phyloP scores from a whole-genome alignment of 2,329 filamentous ascomycete genomes.

The Massarina eburnea region DNA sequence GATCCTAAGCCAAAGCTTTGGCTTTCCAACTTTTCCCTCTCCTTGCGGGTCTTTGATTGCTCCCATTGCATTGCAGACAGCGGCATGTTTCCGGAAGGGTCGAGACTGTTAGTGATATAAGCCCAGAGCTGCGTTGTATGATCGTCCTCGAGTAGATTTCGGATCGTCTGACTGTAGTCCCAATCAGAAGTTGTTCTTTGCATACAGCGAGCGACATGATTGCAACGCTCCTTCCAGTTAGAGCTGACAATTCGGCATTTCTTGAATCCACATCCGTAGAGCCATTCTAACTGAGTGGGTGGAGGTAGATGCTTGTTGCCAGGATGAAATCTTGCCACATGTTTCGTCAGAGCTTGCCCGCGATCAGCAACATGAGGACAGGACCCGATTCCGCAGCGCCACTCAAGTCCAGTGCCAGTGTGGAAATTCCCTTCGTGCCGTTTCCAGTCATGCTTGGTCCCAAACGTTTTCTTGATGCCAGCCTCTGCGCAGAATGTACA shows the following conservation, averaged over 20 bases:
- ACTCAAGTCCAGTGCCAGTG: constrained; percentile 6
- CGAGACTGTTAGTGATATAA: too few relatives aligned
- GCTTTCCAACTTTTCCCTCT: too few relatives aligned
- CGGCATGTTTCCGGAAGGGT: too few relatives aligned
- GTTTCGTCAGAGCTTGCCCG: constrained; percentile 7
- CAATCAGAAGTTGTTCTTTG: constrained; percentile 2
- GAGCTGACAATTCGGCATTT: constrained; percentile 4
- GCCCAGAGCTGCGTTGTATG: constrained; percentile 5
- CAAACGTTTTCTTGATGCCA: neutral
- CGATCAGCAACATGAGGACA: constrained; percentile 6
- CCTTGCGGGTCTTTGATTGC: too few relatives aligned
- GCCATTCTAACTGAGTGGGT: neutral
- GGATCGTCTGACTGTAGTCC: constrained; percentile 11
- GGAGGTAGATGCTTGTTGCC: neutral
- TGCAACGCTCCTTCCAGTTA: constrained; percentile 10
- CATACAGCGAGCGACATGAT: constrained; percentile 12
- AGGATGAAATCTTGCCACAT: constrained; percentile 7
- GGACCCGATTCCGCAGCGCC: constrained; percentile 3
- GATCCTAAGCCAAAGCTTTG: too few relatives aligned
- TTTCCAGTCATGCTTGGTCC: constrained; percentile 13
- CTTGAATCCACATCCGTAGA: constrained; percentile 14
- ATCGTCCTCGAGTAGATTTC: constrained; percentile 9
- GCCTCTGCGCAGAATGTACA: constrained; percentile 8
- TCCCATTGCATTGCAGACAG: too few relatives aligned
- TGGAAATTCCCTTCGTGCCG: constrained; percentile 11